Conservation (phyloP, 202 grass and related monocot genomes). For the Brachypodium distachyon region DNA sequence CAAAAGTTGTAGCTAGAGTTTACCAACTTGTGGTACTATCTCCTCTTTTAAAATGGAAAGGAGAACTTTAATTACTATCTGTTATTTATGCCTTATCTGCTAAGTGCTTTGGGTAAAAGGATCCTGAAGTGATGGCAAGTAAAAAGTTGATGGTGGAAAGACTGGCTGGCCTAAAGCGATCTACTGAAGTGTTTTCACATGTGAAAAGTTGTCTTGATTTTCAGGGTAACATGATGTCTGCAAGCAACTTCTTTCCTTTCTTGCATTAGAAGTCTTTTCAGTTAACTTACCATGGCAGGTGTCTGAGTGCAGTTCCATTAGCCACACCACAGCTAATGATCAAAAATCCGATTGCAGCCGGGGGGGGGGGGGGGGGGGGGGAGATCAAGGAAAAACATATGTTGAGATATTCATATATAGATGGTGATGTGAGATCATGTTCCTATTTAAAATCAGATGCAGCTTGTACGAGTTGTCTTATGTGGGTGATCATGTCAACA, state of each 20-base stretch:
- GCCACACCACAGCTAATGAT: not conserved
- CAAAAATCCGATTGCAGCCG: not conserved
- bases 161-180: constrained; percentile 2
- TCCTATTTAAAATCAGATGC: not conserved
- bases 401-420: not conserved
- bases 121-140: constrained; percentile 13
- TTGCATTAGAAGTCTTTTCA: not conserved
- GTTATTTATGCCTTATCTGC: constrained; percentile 13
- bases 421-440: not conserved
- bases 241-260: not conserved
- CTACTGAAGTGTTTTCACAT: not conserved
- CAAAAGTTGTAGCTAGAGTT: not conserved
- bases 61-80: not conserved
- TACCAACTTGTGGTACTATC: not conserved
- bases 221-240: constrained; percentile 4
- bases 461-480: not conserved
- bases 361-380: no score
- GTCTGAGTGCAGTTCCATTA: not conserved
- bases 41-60: not conserved
- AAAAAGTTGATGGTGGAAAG: constrained; percentile 27
- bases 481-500: not conserved
- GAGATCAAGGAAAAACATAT: no score
- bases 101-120: constrained; percentile 10
- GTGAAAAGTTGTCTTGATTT: not conserved
- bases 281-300: not conserved